Base-by-base conservation (phyloP, 2,329 filamentous ascomycete genomes). In the Xylaria hypoxylon region DNA sequence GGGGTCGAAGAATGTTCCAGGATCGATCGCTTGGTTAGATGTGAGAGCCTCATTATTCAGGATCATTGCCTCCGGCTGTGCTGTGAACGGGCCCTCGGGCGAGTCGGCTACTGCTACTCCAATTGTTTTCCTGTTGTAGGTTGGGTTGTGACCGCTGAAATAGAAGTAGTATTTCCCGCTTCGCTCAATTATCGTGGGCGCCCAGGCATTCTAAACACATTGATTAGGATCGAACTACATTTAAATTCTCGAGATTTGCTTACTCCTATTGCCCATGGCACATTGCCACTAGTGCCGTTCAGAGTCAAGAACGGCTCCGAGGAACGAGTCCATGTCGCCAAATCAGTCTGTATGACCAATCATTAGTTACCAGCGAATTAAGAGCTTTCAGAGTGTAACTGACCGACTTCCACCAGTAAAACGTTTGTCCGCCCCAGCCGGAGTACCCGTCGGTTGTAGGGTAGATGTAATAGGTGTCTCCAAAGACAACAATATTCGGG, bases 121-220 rank as follows among this genome's bases (percentile, higher is more conserved):
- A 38, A 90, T 88, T 3, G 86, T 87, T 60, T 89, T 83, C 68
- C 85, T 80, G 65, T 88, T 81, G 35, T 85, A 78, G 0, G 86
- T 86, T 0, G 87, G 86, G 47, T 82, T 82, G 17, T 84, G 75
- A 0, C 83, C 83, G 42, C 79, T 84, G 76, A 89, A 90, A 77
- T 88, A 90, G 31, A 91, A 85, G 71, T 89, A 90, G 77, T 86
- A 91, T 77, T 87, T 88, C 0, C 86, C 87, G 64, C 86, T 80
- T 56, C 86, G 86, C 55, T 80, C 77, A 1, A 86, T 86, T 2
- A 89, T 89, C 58, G 89, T 87, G 0, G 89, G 89, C 0, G 89
- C 89, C 89, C 89, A 91, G 3, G 89, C 84, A 71, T 90, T 89
- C 69, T 71, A 10, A 10, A 13, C 5, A 3, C 1, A 55, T 15